Evolutionary conservation across 2,329 filamentous ascomycete genomes (phyloP).

Genomic region (Zasmidium cellare): DNA sequence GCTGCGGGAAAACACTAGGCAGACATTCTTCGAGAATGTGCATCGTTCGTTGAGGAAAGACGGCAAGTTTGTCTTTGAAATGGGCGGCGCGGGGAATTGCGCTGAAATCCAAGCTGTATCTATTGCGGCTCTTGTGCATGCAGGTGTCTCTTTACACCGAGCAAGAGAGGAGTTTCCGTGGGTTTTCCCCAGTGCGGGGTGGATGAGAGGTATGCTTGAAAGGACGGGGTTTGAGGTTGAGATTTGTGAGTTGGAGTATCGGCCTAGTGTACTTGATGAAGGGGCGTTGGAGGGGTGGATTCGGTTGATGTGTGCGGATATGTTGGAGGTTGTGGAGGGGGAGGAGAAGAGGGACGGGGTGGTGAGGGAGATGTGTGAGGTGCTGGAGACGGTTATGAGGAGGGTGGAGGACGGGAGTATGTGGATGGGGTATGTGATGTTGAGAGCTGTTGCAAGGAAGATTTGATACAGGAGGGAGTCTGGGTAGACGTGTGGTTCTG

Average conservation of each 20-base stretch:
- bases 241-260: slow-evolving; percentile 61
- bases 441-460: slow-evolving; percentile 43
- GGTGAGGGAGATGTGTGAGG: slow-evolving; percentile 55
- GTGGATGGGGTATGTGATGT: slow-evolving; percentile 50
- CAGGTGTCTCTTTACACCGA: slow-evolving; percentile 52
- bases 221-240: slow-evolving; percentile 45
- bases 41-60: slow-evolving; percentile 54
- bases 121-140: slow-evolving; percentile 51
- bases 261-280: slow-evolving; percentile 54
- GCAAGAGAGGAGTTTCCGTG: slow-evolving; percentile 60
- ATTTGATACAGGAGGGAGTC: background rate
- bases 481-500: no score
- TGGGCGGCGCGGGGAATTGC: slow-evolving; percentile 70
- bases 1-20: slow-evolving; percentile 44
- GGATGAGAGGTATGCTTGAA: slow-evolving; percentile 49
- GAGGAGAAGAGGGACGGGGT: slow-evolving; percentile 52
- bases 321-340: slow-evolving; percentile 55
- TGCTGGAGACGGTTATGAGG: slow-evolving; percentile 56
- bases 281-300: slow-evolving; percentile 65
- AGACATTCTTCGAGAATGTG: slow-evolving; percentile 55
- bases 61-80: slow-evolving; percentile 66
- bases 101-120: slow-evolving; percentile 62
- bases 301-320: slow-evolving; percentile 59
- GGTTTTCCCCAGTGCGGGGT: slow-evolving; percentile 69
- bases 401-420: slow-evolving; percentile 56